Percentiles rank a stretch among this genome's conserved stretches.
Conservation (phyloP, 1,284 basidiomycete genomes). For the Abortiporus biennis region DNA sequence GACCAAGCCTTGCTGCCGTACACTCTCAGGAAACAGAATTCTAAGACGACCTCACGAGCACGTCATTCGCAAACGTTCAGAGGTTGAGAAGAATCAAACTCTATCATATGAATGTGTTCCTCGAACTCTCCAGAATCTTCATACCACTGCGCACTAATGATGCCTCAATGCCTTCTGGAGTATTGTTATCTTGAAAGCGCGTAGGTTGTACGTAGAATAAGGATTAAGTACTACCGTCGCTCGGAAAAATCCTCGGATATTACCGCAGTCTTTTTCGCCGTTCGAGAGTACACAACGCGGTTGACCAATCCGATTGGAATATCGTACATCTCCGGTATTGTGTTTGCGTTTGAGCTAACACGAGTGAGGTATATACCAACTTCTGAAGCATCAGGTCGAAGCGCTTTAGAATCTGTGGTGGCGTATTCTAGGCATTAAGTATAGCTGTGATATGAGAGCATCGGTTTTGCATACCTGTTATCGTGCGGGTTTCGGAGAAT, state of each 20-base stretch:
- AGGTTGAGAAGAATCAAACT: slow-evolving; percentile 9
- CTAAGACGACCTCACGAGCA: too few relatives aligned
- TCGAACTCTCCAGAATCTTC: slow-evolving; percentile 2
- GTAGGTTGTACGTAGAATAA: neutral
- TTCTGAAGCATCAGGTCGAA: slow-evolving; percentile 31
- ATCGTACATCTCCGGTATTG: slow-evolving; percentile 67
- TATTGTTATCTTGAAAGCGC: neutral
- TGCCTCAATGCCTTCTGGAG: slow-evolving; percentile 4
- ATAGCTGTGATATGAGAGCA: neutral
- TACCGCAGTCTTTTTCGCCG: slow-evolving; percentile 1
- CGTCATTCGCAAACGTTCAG: slow-evolving; percentile 6
- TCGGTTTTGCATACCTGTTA: slow-evolving; percentile 47
- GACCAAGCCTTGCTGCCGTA: too few relatives aligned
- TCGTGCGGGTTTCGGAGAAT: slow-evolving; percentile 58
- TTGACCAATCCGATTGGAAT: slow-evolving; percentile 80
- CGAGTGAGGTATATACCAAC: slow-evolving; percentile 44
- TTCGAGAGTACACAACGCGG: slow-evolving; percentile 32
- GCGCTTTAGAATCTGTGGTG: slow-evolving; percentile 45
- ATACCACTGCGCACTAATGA: neutral
- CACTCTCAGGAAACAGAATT: neutral
- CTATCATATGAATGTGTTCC: slow-evolving; percentile 4
- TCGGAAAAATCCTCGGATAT: slow-evolving; percentile 1
- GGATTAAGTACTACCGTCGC: too few relatives aligned
- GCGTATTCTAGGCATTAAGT: slow-evolving; percentile 11
- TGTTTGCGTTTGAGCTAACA: slow-evolving; percentile 35